Evolutionary conservation across 345 rosid species (phyloP).

Genomic region (Pistacia vera): DNA sequence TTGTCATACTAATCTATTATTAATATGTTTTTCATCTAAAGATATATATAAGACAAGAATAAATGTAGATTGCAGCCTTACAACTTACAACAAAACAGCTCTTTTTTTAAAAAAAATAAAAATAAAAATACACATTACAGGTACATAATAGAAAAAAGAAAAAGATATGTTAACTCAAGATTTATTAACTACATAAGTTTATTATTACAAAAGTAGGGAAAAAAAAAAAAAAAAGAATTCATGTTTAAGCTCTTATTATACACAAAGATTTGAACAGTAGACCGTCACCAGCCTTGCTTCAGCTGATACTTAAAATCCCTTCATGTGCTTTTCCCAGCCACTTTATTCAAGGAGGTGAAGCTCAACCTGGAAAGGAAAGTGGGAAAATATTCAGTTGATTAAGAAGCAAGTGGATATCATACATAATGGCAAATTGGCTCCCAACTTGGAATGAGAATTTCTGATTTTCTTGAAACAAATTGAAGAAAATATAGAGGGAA

Average conservation of each 20-base stretch:
- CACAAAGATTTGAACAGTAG: neutral
- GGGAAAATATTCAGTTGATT: neutral
- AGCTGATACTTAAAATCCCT: neutral
- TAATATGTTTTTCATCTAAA: no score
- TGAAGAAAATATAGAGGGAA: neutral
- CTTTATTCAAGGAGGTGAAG: slow-evolving; percentile 78
- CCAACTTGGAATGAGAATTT: neutral
- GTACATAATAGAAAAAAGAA: neutral
- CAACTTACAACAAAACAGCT: neutral
- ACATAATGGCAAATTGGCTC: neutral
- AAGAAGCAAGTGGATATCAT: neutral
- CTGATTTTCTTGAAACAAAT: neutral
- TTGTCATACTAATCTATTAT: no score
- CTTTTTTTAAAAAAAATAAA: neutral
- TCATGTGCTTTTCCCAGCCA: slow-evolving; percentile 40
- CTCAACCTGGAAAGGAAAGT: slow-evolving; percentile 55
- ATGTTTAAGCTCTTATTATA: neutral
- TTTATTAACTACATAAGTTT: neutral
- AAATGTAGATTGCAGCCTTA: neutral
- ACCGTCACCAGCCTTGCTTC: neutral
- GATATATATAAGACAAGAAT: no score
- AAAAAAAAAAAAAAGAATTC: neutral
- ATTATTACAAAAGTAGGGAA: neutral
- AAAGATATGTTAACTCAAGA: neutral
- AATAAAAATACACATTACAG: neutral